Evolutionary conservation across 352 stramenopile species (phyloP).

Genomic region (Pythium sp.): DNA sequence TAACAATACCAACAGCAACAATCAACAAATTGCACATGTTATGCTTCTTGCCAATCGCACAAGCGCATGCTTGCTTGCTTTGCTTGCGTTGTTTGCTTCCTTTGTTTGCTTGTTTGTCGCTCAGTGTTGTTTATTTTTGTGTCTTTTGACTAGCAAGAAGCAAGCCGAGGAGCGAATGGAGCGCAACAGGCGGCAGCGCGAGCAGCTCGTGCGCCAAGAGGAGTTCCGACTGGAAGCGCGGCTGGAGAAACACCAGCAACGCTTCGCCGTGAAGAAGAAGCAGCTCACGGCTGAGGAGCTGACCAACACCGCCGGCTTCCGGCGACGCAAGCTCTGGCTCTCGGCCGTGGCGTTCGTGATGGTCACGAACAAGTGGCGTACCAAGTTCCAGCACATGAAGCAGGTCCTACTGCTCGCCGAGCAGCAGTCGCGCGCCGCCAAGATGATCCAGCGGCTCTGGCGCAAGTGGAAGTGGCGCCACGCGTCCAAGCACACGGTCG

Average conservation of each 20-base stretch:
- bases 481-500: constrained; percentile 54
- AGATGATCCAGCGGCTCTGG: constrained; percentile 59
- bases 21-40: too few relatives aligned
- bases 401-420: constrained; percentile 28
- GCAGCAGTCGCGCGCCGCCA: constrained; percentile 36
- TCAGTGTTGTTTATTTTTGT: neutral
- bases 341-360: constrained; percentile 34
- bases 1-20: neutral
- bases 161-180: constrained; percentile 49
- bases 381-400: constrained; percentile 33
- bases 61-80: neutral
- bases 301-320: constrained; percentile 30
- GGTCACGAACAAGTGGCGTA: constrained; percentile 34
- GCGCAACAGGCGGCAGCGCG: constrained; percentile 37
- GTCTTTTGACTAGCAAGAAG: constrained; percentile 54
- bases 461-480: constrained; percentile 60
- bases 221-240: constrained; percentile 33
- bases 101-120: neutral
- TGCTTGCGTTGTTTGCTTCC: neutral
- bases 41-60: constrained; percentile 1
- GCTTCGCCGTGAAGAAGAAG: constrained; percentile 20
- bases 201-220: constrained; percentile 41
- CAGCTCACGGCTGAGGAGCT: constrained; percentile 26
- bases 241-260: constrained; percentile 37
- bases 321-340: constrained; percentile 56